Evolutionary conservation across 371 early-diverging fungal genomes (phyloP).

Genomic region (Zychaea mexicana): DNA sequence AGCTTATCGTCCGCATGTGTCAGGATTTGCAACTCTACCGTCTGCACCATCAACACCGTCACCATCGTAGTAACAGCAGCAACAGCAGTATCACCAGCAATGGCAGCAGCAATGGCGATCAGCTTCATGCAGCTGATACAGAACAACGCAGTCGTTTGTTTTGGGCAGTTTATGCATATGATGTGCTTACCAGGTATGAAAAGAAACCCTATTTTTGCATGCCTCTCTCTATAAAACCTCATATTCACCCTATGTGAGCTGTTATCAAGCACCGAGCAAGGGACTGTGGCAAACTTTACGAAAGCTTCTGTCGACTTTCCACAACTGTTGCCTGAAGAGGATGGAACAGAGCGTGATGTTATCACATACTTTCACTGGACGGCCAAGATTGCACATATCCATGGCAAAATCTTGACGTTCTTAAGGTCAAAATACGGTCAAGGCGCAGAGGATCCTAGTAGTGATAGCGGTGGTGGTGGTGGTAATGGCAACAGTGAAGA

Average conservation of each 20-base stretch:
- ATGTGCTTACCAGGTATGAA: constrained; percentile 27
- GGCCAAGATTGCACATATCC: background rate
- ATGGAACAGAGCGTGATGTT: constrained; percentile 11
- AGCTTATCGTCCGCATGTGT: constrained; percentile 39
- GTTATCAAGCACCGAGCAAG: constrained; percentile 25
- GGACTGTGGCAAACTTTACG: constrained; percentile 16
- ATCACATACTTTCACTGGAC: background rate
- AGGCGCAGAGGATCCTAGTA: background rate
- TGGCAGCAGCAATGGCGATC: background rate
- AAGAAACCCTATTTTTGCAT: background rate
- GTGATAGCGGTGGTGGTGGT: background rate
- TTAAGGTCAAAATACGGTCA: constrained; percentile 2
- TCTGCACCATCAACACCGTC: background rate
- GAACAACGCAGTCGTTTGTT: constrained; percentile 24
- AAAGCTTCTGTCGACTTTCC: constrained; percentile 25
- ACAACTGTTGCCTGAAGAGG: constrained; percentile 13
- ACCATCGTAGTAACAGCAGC: too few relatives aligned
- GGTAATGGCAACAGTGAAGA: background rate
- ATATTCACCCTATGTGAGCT: too few relatives aligned
- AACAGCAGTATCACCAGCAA: too few relatives aligned
- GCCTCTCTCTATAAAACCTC: background rate
- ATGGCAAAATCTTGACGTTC: constrained; percentile 4
- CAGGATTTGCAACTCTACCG: constrained; percentile 34
- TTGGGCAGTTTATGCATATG: constrained; percentile 32
- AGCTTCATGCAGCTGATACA: background rate